Base-by-base conservation (phyloP, 495 filamentous ascomycete genomes). In the Glarea lozoyensis region DNA sequence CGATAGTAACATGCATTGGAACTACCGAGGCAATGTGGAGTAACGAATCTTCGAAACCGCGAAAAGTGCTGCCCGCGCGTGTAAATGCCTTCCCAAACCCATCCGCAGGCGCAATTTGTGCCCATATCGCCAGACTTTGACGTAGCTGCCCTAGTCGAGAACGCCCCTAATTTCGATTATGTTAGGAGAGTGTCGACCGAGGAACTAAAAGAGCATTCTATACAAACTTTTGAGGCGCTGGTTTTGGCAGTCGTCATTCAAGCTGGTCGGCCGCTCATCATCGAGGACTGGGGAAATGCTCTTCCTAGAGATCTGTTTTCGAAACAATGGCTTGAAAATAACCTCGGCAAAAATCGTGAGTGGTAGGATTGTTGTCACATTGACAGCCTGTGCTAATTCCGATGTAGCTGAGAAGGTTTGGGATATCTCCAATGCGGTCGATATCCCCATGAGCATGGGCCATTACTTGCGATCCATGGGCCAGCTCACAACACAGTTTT, bases 391-490 rank as follows among this genome's bases (percentile, higher is more conserved):
- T 29, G 42, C 48, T 19, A 13, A 25, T 4, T 24, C 10, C 20
- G 32, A 17, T 21, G 23, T 39, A 75, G 71, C 69, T 55, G 72
- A 76, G 47, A 69, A 78, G 60, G 83, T 89, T 31, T 75, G 90
- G 40, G 82, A 94, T 57, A 75, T 96, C 19, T 74, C 66, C 1
- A 70, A 69, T 4, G 75, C 79, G 43, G 62, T 72, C 11, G 76
- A 87, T 59, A 72, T 89, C 25, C 78, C 78, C 3, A 83, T 95
- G 61, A 86, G 85, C 0, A 81, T 88, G 32, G 79, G 76, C 9
- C 90, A 96, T 56, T 98, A 98, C 61, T 66, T 98, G 10, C 78
- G 80, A 39, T 89, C 83, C 38, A 77, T 96, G 78, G 69, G 75
- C 16, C 75, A 75, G 45, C 70, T 97, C 30, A 74, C 88, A 1